Evolutionary conservation across 148 eudicot species (phyloP), one percentile per base, ranked within the genome.

Genomic region (Diospyros lotus): DNA sequence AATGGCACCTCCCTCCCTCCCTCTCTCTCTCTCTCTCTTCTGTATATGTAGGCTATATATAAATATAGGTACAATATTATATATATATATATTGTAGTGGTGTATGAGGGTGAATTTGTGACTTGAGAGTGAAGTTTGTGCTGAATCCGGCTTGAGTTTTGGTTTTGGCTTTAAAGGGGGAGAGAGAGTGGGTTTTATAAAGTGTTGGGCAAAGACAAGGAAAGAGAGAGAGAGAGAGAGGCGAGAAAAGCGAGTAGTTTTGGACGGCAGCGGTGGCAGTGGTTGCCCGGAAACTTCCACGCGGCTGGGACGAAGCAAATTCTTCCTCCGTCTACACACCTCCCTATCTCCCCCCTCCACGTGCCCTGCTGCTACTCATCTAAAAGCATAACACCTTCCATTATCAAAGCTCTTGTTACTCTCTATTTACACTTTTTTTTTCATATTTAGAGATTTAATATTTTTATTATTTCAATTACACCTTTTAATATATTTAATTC

Each of bases 171-270:
- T 6, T 66, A 66, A 42, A 65, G 68, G 40, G 51, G 53, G 11
- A 1, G 41, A 13, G 6, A 3, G 9, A 56, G 17, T 13, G 3
- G 18, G 11, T 54, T 3, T 14, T 10, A 13, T 56, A 7, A 5
- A 3, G 15, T 18, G 45, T 4, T 0, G 52, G 60, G 60, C 18
- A 39, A 6, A 4, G 50, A 17, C 14, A 15, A 10, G 5, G 40
- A n/a, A 17, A 11, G 64, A 72, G 55, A 59, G 44, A 14, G 75
- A 58, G 38, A 46, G 71, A 68, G 55, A 17, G 13, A 46, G 53
- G n/a, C 66, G 65, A 72, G 66, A 44, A 66, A 59, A 72, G 17
- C 2, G 15, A 72, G 66, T 17, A 45, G 17, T 17, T 48, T 48
- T 4, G 51, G 6, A 1, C 18, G 28, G 17, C 15, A 10, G 58